phyloP scores from a whole-genome alignment of 202 grass and related monocot species.

The Zoysia matrella region DNA sequence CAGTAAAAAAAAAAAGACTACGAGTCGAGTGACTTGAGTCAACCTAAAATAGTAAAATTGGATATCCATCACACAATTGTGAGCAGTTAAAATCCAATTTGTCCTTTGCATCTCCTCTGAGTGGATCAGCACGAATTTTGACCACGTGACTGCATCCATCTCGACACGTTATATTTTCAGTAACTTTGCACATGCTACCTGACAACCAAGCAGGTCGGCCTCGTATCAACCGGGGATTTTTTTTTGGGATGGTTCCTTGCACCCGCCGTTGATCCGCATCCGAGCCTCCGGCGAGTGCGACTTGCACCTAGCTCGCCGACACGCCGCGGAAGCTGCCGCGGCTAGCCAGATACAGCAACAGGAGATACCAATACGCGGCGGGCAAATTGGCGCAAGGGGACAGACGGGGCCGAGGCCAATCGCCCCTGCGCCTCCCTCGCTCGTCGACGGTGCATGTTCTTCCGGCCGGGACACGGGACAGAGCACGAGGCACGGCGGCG shows the following conservation, averaged over 20 bases:
- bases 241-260: too few species aligned
- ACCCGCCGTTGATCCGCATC: constrained; percentile 38
- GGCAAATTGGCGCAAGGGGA: background rate
- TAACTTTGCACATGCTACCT: background rate
- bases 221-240: too few species aligned
- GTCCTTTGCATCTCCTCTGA: background rate
- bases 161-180: too few species aligned
- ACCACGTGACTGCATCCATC: too few species aligned
- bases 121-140: background rate
- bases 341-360: background rate
- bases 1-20: too few species aligned
- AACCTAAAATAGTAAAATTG: too few species aligned
- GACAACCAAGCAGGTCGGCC: too few species aligned
- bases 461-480: background rate
- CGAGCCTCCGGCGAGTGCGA: constrained; percentile 1
- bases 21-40: too few species aligned
- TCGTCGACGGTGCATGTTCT: background rate
- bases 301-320: background rate
- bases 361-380: too few species aligned
- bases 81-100: background rate
- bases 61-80: too few species aligned
- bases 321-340: background rate
- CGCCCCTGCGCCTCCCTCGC: background rate
- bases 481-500: background rate
- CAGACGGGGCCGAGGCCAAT: background rate